Evolutionary conservation across 768 basidiomycete species (phyloP).

Genomic region (Boletus vermiculosoides): DNA sequence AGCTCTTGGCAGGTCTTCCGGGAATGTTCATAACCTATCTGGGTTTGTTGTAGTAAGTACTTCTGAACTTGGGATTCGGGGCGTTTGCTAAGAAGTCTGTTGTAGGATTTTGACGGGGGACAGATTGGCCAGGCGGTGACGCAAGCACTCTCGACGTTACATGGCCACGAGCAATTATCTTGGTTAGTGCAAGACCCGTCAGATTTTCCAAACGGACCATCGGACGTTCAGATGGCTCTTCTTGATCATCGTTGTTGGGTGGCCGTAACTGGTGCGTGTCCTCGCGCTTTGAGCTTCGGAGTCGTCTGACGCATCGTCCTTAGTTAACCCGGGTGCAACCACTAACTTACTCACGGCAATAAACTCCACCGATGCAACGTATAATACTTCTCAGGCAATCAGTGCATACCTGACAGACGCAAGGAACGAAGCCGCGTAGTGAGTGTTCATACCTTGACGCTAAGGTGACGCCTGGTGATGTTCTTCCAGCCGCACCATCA

Average conservation of each 20-base stretch:
- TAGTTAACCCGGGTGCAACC: constrained; percentile 44
- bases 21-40: constrained; percentile 39
- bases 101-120: constrained; percentile 61
- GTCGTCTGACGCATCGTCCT: not conserved
- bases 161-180: constrained; percentile 36
- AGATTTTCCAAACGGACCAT: constrained; percentile 45
- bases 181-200: constrained; percentile 46
- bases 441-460: constrained; percentile 21
- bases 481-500: constrained; percentile 18
- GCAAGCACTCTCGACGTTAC: constrained; percentile 34
- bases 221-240: constrained; percentile 44
- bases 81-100: not conserved
- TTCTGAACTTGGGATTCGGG: not conserved
- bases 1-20: constrained; percentile 45
- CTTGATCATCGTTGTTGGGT: constrained; percentile 53
- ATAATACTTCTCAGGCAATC: constrained; percentile 49
- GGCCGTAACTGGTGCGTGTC: constrained; percentile 49
- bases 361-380: constrained; percentile 39
- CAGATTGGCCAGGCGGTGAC: constrained; percentile 48
- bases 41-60: constrained; percentile 57
- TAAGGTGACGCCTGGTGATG: not conserved
- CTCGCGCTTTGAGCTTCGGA: not conserved
- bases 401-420: constrained; percentile 49
- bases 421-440: constrained; percentile 62
- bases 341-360: constrained; percentile 39